Base-by-base conservation (phyloP, 768 basidiomycete genomes). In the Lanmaoa pseudosensibilis region DNA sequence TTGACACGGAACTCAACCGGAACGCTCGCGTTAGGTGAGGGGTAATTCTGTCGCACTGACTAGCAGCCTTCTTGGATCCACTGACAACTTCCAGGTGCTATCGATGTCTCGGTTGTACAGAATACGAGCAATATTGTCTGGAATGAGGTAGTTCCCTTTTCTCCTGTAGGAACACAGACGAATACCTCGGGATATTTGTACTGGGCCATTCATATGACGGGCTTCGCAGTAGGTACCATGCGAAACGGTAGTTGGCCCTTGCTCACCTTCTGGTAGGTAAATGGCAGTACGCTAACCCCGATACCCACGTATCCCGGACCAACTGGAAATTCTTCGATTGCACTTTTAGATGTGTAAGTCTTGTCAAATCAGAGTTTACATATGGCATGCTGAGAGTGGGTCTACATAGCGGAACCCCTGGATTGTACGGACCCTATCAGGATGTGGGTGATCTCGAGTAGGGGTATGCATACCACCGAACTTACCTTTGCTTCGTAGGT, bases 351-450 rank as follows among this genome's bases (percentile, higher is more conserved):
- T 65, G 76, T 88, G 90, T 91, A 57, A 57, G 85, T 76, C 10
- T 52, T 50, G n/a, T 45, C 3, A 27, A 38, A 51, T 40, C 8
- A 8, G 52, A 41, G 13, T n/a, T 5, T 38, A 34, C 5, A 30
- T 19, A 11, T 46, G 30, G 16, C 34, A 16, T 45, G 19, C 36
- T 67, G 19, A 67, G 23, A 30, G 19, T 11, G 41, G n/a, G 23
- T 16, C 37, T 30, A 13, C 27, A 32, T 56, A 92, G 90, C 40
- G 90, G 90, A 27, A 79, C 87, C 5, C 63, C 80, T 36, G 90
- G 89, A 4, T 77, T 92, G 32, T 88, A 83, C 62, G 90, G 90
- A 4, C 87, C 90, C n/a, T 86, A 82, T 64, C 83, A 85, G 70
- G 90, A 91, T 69, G 90, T 90, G 63, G 47, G 83, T 64, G 7